A percentile compares a stretch with the other conserved stretches of the same genome.
Evolutionary conservation across 2,329 filamentous ascomycete species (phyloP).

Genomic region (Fusarium subglutinans): DNA sequence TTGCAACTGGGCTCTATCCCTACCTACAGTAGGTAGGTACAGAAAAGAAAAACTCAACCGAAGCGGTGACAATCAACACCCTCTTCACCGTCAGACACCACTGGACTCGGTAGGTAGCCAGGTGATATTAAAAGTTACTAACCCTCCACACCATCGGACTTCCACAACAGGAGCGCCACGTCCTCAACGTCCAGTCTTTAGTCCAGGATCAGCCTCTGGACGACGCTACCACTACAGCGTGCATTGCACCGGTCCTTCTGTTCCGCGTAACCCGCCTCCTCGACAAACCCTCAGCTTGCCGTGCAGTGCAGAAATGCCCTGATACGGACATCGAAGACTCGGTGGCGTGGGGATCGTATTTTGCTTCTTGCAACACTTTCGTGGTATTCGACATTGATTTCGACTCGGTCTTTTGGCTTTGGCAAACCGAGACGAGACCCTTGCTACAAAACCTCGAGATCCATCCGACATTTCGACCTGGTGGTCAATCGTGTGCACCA

Average conservation of each 20-base stretch:
- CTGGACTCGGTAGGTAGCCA: neutral
- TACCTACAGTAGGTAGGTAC: neutral
- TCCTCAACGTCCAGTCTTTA: slow-evolving; percentile 23
- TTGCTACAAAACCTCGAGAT: neutral
- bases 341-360: slow-evolving; percentile 4
- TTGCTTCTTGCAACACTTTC: slow-evolving; percentile 19
- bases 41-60: neutral
- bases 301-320: slow-evolving; percentile 5
- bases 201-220: slow-evolving; percentile 13
- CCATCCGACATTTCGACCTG: neutral
- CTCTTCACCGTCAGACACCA: neutral
- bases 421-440: neutral
- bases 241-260: slow-evolving; percentile 5
- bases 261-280: slow-evolving; percentile 23
- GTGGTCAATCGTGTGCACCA: neutral
- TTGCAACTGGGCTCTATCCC: neutral
- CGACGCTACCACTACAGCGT: slow-evolving; percentile 16
- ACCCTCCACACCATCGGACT: slow-evolving; percentile 17
- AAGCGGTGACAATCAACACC: neutral
- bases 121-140: slow-evolving; percentile 6
- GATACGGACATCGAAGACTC: slow-evolving; percentile 7
- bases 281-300: slow-evolving; percentile 2
- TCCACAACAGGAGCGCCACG: slow-evolving; percentile 23
- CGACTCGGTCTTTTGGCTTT: neutral
- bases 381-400: neutral